phyloP scores from a whole-genome alignment of 2,329 filamentous ascomycete species.

The Cladophialophora bantiana region DNA sequence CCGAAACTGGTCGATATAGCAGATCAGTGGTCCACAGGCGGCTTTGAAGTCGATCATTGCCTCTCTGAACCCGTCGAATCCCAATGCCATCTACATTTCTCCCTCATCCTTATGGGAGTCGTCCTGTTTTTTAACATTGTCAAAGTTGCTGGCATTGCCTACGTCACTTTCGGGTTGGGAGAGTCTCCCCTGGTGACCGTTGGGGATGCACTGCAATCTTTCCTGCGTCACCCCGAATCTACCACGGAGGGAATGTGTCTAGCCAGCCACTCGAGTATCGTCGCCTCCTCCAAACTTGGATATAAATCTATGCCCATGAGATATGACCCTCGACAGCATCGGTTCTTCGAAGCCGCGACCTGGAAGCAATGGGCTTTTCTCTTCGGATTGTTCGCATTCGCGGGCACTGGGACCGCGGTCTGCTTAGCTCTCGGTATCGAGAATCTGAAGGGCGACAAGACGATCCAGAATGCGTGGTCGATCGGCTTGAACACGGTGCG shows the following conservation, averaged over 20 bases:
- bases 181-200: constrained; percentile 44
- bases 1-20: constrained; percentile 32
- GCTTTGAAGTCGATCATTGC: constrained; percentile 37
- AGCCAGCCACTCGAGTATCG: constrained; percentile 35
- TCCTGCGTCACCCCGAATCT: constrained; percentile 45
- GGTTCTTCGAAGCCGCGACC: constrained; percentile 33
- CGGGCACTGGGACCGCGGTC: constrained; percentile 27
- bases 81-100: constrained; percentile 38
- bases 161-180: constrained; percentile 30
- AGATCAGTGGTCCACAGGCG: constrained; percentile 30
- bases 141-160: constrained; percentile 37
- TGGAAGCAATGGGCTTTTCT: constrained; percentile 39
- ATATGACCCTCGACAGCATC: constrained; percentile 29
- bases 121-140: constrained; percentile 38
- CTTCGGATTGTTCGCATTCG: constrained; percentile 24
- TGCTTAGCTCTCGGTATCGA: constrained; percentile 31
- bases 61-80: constrained; percentile 36
- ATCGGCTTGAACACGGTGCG: constrained; percentile 32
- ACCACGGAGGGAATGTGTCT: constrained; percentile 43
- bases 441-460: constrained; percentile 31
- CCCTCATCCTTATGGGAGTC: constrained; percentile 37
- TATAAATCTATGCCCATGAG: constrained; percentile 29
- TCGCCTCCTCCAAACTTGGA: constrained; percentile 31
- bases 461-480: constrained; percentile 37
- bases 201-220: constrained; percentile 50